Base-by-base conservation (phyloP, 2,329 filamentous ascomycete genomes). In the Fusarium sp. region DNA sequence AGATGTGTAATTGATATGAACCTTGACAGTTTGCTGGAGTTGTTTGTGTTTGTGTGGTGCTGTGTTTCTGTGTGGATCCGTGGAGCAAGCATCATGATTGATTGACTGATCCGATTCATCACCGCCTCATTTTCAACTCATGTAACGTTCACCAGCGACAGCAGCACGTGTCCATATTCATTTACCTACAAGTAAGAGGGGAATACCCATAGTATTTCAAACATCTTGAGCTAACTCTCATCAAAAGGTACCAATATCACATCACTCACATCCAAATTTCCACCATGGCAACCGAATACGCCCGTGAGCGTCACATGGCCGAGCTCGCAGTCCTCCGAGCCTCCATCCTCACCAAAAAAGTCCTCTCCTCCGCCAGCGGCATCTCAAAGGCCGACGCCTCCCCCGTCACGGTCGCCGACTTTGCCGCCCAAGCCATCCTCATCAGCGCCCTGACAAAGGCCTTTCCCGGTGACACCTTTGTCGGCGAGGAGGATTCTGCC, bases 321-420 rank as follows among this genome's bases (percentile, higher is more conserved):
- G 81, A 83, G 70, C 79, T 85, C 2, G 85, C 88, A 22, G 87
- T 91, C 20, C 86, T 89, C 73, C 83, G 86, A 69, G 89, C 90
- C 60, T 85, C 88, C 5, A 80, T 88, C 17, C 83, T 92, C 40
- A 92, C 90, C 20, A 90, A 91, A 77, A 75, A 72, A 35, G 79
- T 83, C 24, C 81, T 81, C 44, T 77, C 77, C 78, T 82, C 67
- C 80, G 90, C 74, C 82, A 83, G 83, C 64, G 84, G 84, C 24
- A 82, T 90, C 61, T 85, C 87, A 76, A 92, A 92, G 78, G 83
- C 83, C 64, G 90, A 92, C 78, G 82, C 85, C 57, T 87, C 87
- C 0, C 90, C 90, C 27, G 90, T 92, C 59, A 92, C 90, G 1
- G 86, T 90, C 40, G 90, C 89, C 67, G 90, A 92, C 78, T 91